Evolutionary conservation across 495 filamentous ascomycete species (phyloP).

Genomic region (Neurospora tetraspora): DNA sequence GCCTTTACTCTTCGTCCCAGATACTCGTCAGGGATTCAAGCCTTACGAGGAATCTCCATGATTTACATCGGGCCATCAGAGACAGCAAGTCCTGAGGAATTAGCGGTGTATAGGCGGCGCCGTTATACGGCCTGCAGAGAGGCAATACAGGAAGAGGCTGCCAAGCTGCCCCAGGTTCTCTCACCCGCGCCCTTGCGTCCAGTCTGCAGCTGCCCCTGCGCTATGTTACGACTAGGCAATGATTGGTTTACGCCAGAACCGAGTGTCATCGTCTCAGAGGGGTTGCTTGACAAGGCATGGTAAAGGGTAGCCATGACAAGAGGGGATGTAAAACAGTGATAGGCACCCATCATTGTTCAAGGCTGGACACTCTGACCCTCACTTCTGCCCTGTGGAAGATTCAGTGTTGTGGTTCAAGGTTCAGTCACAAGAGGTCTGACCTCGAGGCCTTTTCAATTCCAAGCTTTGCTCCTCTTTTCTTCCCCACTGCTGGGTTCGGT

Average conservation of each 20-base stretch:
- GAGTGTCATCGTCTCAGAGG: neutral
- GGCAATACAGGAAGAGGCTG: neutral
- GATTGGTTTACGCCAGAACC: neutral
- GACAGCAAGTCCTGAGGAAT: neutral
- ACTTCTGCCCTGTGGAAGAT: neutral
- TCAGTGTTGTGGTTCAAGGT: neutral
- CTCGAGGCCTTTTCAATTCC: neutral
- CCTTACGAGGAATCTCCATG: neutral
- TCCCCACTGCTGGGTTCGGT: neutral
- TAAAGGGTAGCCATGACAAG: neutral
- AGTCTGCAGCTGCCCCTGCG: neutral
- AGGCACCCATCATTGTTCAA: neutral
- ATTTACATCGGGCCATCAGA: neutral
- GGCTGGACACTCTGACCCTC: neutral
- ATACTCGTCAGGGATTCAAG: too few relatives aligned
- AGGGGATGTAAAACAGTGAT: neutral
- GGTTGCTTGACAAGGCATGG: neutral
- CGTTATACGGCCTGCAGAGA: neutral
- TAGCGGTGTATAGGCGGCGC: neutral
- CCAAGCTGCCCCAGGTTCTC: neutral
- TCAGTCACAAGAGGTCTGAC: neutral
- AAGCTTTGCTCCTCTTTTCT: neutral
- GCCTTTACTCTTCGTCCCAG: neutral
- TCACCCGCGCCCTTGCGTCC: neutral
- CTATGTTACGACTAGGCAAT: neutral